Evolutionary conservation across 1,139 yeast species (phyloP).

Genomic region (Groenewaldozyma auringiensis): DNA sequence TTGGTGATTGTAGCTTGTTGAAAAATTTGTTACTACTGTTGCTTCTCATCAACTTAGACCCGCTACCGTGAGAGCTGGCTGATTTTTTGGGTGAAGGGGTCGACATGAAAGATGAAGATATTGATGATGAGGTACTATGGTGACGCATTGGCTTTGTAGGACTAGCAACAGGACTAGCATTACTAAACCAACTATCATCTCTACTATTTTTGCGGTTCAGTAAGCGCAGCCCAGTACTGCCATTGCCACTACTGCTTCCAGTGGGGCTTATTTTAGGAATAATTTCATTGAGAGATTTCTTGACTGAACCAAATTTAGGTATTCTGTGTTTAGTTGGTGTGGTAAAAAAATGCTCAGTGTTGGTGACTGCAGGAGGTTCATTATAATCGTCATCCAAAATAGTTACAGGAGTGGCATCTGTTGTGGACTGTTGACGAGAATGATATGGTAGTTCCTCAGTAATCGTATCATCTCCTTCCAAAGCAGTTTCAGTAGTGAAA

Average conservation of each 20-base stretch:
- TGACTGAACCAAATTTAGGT: not conserved
- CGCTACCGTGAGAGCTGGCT: not conserved
- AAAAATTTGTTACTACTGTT: constrained; percentile 1
- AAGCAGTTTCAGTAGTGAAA: no score
- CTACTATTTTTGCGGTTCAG: no score
- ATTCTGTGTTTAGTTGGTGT: not conserved
- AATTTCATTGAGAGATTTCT: not conserved
- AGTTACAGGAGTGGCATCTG: no score
- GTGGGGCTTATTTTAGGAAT: not conserved
- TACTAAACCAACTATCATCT: no score
- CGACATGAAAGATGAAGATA: constrained; percentile 6
- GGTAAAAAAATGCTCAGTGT: not conserved
- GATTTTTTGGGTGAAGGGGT: not conserved
- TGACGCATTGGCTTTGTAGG: not conserved
- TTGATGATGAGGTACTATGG: constrained; percentile 8
- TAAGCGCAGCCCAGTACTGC: not conserved
- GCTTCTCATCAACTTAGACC: constrained; percentile 3
- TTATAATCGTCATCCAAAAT: not conserved
- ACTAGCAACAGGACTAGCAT: not conserved
- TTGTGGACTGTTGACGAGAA: not conserved
- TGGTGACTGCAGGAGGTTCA: not conserved
- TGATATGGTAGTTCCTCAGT: not conserved
- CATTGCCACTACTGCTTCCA: no score
- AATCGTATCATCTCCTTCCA: not conserved
- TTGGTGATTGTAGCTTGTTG: not conserved